Evolutionary conservation across 2,329 filamentous ascomycete species (phyloP), one percentile per base, ranked within the genome.

Genomic region (Lithohypha guttulata): DNA sequence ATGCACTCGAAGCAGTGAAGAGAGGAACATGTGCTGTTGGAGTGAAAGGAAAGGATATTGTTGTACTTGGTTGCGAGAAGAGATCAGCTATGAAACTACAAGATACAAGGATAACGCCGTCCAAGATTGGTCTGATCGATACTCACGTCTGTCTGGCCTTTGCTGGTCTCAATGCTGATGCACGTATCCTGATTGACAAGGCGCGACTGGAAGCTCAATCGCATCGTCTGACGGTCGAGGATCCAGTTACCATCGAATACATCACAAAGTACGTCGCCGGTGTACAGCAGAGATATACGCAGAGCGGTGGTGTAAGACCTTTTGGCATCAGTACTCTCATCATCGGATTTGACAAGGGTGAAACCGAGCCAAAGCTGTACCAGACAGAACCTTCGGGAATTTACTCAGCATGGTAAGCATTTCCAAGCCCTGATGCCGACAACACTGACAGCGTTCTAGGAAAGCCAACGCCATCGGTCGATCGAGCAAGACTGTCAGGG

Each of bases 371-470:
- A 39, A 77, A 87, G 54, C 71, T 98, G 45, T 98, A 96, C 64
- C 89, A 95, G 75, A 98, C 91, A 3, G 91, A 98, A 69, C 91
- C 93, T n/a, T 94, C 86, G 48, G 91, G 93, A 44, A 98, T 98
- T 63, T 98, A 96, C 72, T 95, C 86, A 42, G 91, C 91, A 61
- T 98, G 91, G 91, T 96, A 72, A 39, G 75, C 60, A 40, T 22
- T 34, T 3, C 17, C 30, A 4, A 13, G 40, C 35, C 19, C 11
- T n/a, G 5, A 41, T n/a, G 10, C 21, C 14, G 38, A 22, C 39
- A 36, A 36, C 19, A 45, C 46, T 47, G 26, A 43, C 6, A 9
- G 4, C 13, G 37, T 4, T 19, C 39, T 51, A 96, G 91, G 91
- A 96, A 98, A 74, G 93, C 91, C 55, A 98, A 98, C 59, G 91